A percentile compares a stretch with the other conserved stretches of the same genome.
These are phyloP conservation scores for Podaxis sp. DNA, from an alignment of 768 basidiomycete genomes.

Conservation along the genomic window DNA sequence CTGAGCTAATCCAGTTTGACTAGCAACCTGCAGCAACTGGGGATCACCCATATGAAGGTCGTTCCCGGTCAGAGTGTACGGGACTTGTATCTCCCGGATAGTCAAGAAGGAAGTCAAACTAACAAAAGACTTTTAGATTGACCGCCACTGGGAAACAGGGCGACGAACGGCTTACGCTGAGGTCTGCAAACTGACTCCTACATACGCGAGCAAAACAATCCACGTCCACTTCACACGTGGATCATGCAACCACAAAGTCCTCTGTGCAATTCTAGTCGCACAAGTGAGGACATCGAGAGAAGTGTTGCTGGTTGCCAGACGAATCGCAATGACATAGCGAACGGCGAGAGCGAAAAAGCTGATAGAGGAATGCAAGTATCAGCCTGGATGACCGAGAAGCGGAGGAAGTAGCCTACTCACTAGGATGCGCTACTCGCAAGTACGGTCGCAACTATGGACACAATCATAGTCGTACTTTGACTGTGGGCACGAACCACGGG, in stretches of 20 bases:
- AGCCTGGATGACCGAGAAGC: background rate
- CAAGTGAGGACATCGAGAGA: background rate
- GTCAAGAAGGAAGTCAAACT: background rate
- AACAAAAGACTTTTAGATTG: no score
- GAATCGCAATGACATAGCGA: constrained; percentile 3
- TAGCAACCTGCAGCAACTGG: background rate
- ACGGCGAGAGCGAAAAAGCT: constrained; percentile 3
- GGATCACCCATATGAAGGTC: constrained; percentile 3
- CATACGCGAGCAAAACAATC: background rate
- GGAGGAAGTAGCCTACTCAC: background rate
- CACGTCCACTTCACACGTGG: constrained; percentile 1
- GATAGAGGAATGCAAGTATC: background rate
- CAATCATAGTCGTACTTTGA: constrained; percentile 6
- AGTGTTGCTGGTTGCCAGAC: background rate
- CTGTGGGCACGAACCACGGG: background rate
- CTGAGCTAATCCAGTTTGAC: background rate
- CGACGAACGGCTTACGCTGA: background rate
- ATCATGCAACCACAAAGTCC: background rate
- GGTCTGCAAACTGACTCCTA: constrained; percentile 1
- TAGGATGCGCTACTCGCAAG: background rate
- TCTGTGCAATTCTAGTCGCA: constrained; percentile 2
- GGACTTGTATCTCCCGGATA: background rate
- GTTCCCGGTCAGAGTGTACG: background rate
- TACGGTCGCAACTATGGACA: background rate
- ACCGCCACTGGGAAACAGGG: background rate